Conservation (phyloP, 2,329 filamentous ascomycete species). For the Colletotrichum falcatum region DNA sequence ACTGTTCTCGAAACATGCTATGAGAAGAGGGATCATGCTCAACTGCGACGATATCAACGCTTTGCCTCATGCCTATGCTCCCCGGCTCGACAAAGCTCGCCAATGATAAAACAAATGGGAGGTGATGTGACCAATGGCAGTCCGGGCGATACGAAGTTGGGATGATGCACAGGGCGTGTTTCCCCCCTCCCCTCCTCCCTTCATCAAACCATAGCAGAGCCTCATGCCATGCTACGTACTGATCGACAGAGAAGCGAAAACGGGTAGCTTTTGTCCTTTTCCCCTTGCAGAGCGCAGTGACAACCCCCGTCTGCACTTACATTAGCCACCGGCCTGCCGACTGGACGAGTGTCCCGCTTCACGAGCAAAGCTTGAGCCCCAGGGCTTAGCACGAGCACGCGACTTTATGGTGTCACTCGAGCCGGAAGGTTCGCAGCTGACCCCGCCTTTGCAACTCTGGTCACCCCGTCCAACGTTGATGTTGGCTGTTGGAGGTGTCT, state of each 20-base stretch:
- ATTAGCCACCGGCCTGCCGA: background rate
- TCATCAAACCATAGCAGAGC: conserved; percentile 8
- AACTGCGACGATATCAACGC: background rate
- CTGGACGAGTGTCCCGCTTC: background rate
- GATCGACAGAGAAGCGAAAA: conserved; percentile 15
- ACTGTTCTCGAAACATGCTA: background rate
- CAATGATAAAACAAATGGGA: background rate
- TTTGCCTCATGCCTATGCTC: background rate
- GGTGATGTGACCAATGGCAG: background rate
- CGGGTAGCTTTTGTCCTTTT: background rate
- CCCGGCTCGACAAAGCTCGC: conserved; percentile 8
- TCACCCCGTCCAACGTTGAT: background rate
- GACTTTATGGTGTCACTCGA: too few relatives aligned
- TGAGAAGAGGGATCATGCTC: background rate
- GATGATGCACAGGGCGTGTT: background rate
- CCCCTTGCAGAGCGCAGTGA: background rate
- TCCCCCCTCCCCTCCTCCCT: too few relatives aligned
- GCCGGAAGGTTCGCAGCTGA: background rate
- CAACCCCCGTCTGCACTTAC: background rate
- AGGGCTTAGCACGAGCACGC: background rate
- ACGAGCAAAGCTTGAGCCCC: background rate
- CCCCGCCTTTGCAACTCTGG: background rate
- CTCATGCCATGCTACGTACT: conserved; percentile 10
- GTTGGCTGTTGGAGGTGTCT: background rate
- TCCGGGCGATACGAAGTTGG: background rate